Conservation (phyloP, 805 yeast species). For the Schizosaccharomyces osmophilus region DNA sequence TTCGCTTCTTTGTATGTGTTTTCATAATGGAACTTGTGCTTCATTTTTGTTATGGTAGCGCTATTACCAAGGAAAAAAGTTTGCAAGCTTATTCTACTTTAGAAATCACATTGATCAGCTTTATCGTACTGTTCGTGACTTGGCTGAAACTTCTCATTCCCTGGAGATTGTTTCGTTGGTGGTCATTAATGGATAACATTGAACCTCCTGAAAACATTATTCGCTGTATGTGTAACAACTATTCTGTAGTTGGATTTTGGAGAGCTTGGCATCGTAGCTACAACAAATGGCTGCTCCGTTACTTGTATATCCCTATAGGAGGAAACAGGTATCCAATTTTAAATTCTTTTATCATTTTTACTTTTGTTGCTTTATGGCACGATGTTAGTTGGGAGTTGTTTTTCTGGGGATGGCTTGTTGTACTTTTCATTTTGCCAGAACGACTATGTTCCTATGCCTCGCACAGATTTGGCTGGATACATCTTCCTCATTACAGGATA, state of each 20-base stretch:
- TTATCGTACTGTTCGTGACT: slow-evolving; percentile 68
- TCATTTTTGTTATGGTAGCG: slow-evolving; percentile 80
- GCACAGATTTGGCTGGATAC: slow-evolving; percentile 6
- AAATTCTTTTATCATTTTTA: slow-evolving; percentile 64
- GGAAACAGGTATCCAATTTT: slow-evolving; percentile 48
- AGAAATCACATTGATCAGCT: slow-evolving; percentile 82
- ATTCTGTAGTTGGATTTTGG: slow-evolving; percentile 89
- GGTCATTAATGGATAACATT: slow-evolving; percentile 79
- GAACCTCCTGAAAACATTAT: slow-evolving; percentile 97
- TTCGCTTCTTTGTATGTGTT: slow-evolving; percentile 47
- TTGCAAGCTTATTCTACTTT: slow-evolving; percentile 80
- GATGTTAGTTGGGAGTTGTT: slow-evolving; percentile 71
- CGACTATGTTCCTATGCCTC: slow-evolving; percentile 25
- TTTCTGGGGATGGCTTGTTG: slow-evolving; percentile 91
- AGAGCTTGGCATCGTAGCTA: slow-evolving; percentile 94
- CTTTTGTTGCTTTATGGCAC: slow-evolving; percentile 96
- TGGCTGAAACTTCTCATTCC: slow-evolving; percentile 87
- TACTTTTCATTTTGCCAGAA: slow-evolving; percentile 70
- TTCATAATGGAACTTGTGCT: slow-evolving; percentile 70
- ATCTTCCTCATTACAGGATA: background rate
- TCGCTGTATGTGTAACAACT: slow-evolving; percentile 83
- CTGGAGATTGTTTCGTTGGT: slow-evolving; percentile 82
- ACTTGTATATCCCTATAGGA: slow-evolving; percentile 78
- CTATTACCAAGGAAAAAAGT: slow-evolving; percentile 68
- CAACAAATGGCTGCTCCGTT: slow-evolving; percentile 72